Base-by-base conservation (phyloP, 805 yeast genomes). In the Starmerella sirachaensis region DNA sequence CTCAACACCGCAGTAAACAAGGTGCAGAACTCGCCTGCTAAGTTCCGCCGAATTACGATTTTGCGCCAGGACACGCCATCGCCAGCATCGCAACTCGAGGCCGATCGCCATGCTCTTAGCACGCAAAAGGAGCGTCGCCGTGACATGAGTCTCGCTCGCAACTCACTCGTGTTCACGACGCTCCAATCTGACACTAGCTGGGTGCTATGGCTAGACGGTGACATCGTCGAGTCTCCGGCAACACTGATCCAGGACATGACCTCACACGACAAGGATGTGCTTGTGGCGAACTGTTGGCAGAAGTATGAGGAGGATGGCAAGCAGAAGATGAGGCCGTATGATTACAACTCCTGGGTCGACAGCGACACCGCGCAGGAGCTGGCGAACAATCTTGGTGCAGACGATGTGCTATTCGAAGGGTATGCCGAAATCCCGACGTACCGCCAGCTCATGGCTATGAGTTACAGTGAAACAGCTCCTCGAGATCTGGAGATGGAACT, bases 201-300 rank as follows among this genome's bases (percentile, higher is more conserved):
- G 98, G 80, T 88, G 14, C 64, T 91, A 35, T 91, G 99, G 99
- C 65, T 91, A 49, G 99, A 91, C 60, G 78, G 94, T 2, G 99
- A 91, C 60, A 78, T 91, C 30, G 70, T 86, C 23, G 99, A 91
- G 60, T 73, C 94, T 5, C 94, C 95, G 13, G 61, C 70, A 11
- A 73, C 80, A 13, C 62, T 91, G 51, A 72, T 91, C 45, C 93
- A 91, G 63, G 97, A 88, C 56, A 62, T 91, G 69, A 76, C 88
- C 13, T 54, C 68, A 9, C 95, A 85, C 59, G 74, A 88, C 58
- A 83, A 79, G 58, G 84, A 94, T 3, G 80, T 91, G 9, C 60
- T 91, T 20, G 79, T 91, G 2, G 96, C 97, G 17, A 91, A 91
- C 60, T 93, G 93, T 49, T 91, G 74, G 61, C 98, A 91, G 65